Base-by-base conservation (phyloP, 345 rosid genomes). In the Hibiscus tridactylites region DNA sequence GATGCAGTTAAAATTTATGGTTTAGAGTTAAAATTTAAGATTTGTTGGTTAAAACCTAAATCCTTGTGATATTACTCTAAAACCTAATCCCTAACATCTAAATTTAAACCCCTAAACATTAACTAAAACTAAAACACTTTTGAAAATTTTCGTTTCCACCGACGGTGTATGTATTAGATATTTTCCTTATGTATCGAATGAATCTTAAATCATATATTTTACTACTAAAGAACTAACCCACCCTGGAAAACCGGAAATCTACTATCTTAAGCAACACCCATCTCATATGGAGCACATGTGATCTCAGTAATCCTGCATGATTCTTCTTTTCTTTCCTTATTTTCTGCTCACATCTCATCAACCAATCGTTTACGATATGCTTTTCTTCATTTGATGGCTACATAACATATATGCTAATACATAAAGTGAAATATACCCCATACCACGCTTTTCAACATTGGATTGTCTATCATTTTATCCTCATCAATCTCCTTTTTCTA, bases 171-270 rank as follows among this genome's bases (percentile, higher is more conserved):
- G 24, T 21, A 21, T 1, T 0, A 21, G 24, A 21, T 21, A 21
- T 21, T 21, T 21, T 21, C 1, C 24, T 21, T 21, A 21, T 21
- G 24, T 21, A 21, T 21, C 24, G 15, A 37, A 37, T 37, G 42
- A 37, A 37, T 37, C 42, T 49, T 49, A 15, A 13, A 49, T 13
- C 9, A 6, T 2, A 6, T 44, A 39, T 65, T 44, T 44, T 24
- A 65, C 54, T 21, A 65, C 9, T 5, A 58, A 57, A 12, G 12
- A 21, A 46, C 70, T 13, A 21, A 64, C 52, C 2, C 13, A 21
- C 57, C 56, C 70, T 26, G 56, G 56, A 66, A 66, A 46, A 9
- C 37, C 39, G 56, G 70, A 66, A 46, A 24, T 66, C 37, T 66
- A 19, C 37, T 1, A 11, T 46, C 56, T 65, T 49, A 65, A 65